Base-by-base conservation (phyloP, 257 asterid genomes). In the Rhazya stricta region DNA sequence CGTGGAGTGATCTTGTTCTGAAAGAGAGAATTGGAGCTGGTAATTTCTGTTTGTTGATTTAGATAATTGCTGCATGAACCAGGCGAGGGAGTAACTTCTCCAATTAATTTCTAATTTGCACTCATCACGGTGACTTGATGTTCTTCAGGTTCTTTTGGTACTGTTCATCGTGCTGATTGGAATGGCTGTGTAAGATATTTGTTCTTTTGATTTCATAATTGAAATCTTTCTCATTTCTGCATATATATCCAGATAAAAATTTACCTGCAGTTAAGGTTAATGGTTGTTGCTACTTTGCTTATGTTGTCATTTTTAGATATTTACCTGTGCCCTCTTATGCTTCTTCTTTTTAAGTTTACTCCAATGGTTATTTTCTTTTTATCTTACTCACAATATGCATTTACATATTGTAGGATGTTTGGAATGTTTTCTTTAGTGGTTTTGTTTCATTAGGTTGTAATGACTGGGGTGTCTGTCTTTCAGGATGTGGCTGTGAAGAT, bases 131-230 rank as follows among this genome's bases (percentile, higher is more conserved):
- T 76, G 68, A 11, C 42, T 66, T 39, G 69, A 75, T 81, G 57
- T 60, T 57, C 75, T 78, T 83, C 90, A 95, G 99, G 99, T 79
- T 95, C 99, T 62, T 95, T 95, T 85, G 99, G 99, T 74, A 91
- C 88, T 21, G 99, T 95, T 62, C 97, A 91, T 77, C 99, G 97
- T 78, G 99, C 96, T 84, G 99, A 92, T 79, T 95, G 99, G 99
- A 90, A 95, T 86, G 99, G 94, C 71, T 89, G 89, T 68, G 99
- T 95, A 88, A 89, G 99, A 79, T 76, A 72, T 79, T 73, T 74
- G n/a, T 74, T 79, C 77, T 70, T 78, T 19, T 36, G 69, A 42
- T 77, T 76, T 76, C 39, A 53, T 51, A 67, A 74, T 77, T 76
- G 43, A 32, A n/a, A 42, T 71, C 32, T 27, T 83, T 54, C 51